Conservation (phyloP, 208 protist species). For the Acanthamoeba healyi region DNA sequence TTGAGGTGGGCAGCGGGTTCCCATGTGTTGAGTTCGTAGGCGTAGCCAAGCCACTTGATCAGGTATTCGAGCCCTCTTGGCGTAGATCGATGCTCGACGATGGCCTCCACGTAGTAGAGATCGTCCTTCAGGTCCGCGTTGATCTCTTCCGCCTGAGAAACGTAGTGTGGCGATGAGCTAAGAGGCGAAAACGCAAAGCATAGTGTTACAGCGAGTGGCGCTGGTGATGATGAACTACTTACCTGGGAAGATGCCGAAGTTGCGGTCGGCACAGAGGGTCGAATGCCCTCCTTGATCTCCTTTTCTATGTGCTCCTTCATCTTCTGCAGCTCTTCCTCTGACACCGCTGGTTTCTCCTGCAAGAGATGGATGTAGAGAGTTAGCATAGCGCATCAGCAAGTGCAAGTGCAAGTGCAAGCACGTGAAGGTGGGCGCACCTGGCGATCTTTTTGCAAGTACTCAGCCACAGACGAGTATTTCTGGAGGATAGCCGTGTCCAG, state of each 20-base stretch:
- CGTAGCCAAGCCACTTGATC: slow-evolving; percentile 68
- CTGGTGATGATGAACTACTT: background rate
- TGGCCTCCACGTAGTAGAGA: slow-evolving; percentile 51
- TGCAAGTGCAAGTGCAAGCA: background rate
- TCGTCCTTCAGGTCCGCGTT: background rate
- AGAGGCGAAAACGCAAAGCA: too few relatives aligned
- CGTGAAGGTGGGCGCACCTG: background rate
- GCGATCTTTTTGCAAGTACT: slow-evolving; percentile 37
- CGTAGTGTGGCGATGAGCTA: too few relatives aligned
- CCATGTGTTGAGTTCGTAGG: slow-evolving; percentile 33
- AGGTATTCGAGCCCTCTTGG: slow-evolving; percentile 38
- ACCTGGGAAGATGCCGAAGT: background rate
- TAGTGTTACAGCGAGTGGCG: too few relatives aligned
- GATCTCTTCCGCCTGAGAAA: background rate
- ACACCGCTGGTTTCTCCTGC: slow-evolving; percentile 3
- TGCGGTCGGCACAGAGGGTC: background rate
- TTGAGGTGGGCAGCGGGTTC: slow-evolving; percentile 19
- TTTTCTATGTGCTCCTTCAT: slow-evolving; percentile 8
- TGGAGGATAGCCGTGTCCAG: slow-evolving; percentile 9
- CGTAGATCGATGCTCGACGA: slow-evolving; percentile 22
- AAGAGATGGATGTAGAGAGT: background rate
- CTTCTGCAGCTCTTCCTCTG: slow-evolving; percentile 22
- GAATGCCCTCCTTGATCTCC: slow-evolving; percentile 23
- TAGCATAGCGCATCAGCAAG: background rate
- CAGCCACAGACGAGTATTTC: slow-evolving; percentile 39